Base-by-base conservation (phyloP, 2,329 filamentous ascomycete species). In the Fusarium miscanthi region DNA sequence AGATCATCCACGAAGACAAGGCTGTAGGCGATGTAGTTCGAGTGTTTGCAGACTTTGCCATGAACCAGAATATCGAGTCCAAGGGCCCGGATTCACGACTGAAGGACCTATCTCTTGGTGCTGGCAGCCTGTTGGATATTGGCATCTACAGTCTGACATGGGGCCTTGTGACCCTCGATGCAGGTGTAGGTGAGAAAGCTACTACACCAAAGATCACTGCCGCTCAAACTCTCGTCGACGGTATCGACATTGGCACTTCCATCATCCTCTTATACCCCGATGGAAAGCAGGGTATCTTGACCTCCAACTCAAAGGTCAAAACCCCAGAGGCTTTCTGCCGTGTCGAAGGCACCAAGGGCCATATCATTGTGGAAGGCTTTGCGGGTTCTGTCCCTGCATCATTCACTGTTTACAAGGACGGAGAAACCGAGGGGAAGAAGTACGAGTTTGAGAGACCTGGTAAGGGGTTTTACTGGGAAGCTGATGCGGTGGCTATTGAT, bases 111-210 rank as follows among this genome's bases (percentile, higher is more conserved):
- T 78, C 77, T 0, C 79, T 86, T 4, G 84, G 84, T 2, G 84
- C 83, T 6, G 84, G 84, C 1, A 81, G 77, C 4, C 70, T 85
- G 30, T 78, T 86, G 2, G 84, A 85, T 49, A 81, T 85, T 23
- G 83, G 84, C 5, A 82, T 85, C n/a, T 85, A 85, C 74, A 77
- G 77, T 19, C 67, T 85, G 30, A 84, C 82, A 0, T 85, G 82
- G 83, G 80, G 78, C 2, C 69, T 84, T 5, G 48, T 83, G 10
- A 76, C 76, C 5, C 72, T 84, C 6, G 82, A 83, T 30, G 40
- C 73, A 7, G 73, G 74, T 7, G 61, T 78, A 5, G 78, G 78
- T 0, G 75, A 77, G 1, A 70, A 79, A 7, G 71, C 72, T 1
- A 70, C 78, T 31, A 63, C 57, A 45, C 81, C 81, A 4, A 84